Base-by-base conservation (phyloP, 129 eudicot species). In the Escallonia rubra region DNA sequence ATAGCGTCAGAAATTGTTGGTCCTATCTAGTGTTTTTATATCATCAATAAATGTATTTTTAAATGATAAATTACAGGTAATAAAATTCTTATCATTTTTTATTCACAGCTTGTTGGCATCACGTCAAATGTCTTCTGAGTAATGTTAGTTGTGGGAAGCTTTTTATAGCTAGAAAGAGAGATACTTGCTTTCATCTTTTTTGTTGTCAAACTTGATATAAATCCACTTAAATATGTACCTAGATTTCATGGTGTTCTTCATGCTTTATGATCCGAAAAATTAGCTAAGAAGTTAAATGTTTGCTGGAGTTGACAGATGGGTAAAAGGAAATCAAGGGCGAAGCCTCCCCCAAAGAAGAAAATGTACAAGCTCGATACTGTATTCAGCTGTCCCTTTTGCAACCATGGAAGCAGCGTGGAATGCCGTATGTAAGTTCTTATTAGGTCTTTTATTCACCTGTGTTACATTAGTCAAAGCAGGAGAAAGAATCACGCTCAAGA, bases 321-420 rank as follows among this genome's bases (percentile, higher is more conserved):
- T 40, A 79, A 74, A 61, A 79, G 76, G 72, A 79, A 79, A 72
- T 74, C 84, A 15, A 74, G 73, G 69, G 69, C 84, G 3, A 79
- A 79, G 84, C 84, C 80, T 11, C 38, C 80, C 6, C 76, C 84
- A 46, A 79, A 65, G 69, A 79, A 79, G 68, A 64, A 76, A 50
- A 79, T 66, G 67, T 76, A 79, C 70, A 79, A 79, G 65, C 84
- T 79, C 4, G 84, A 74, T 43, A 79, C 84, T 51, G 77, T 74
- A 51, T 79, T 79, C 55, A 74, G 79, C 56, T 79, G 80, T 7
- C 84, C 84, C 40, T 79, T 79, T 67, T 79, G 84, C 50, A 74
- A 74, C 63, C 84, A 79, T 48, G 80, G 79, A 64, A 57, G 67
- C 54, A 74, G 84, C 16, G 84, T 79, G 42, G 84, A 69, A 60